phyloP scores from a whole-genome alignment of 306 rosid species.

The Arachis hypogaea region DNA sequence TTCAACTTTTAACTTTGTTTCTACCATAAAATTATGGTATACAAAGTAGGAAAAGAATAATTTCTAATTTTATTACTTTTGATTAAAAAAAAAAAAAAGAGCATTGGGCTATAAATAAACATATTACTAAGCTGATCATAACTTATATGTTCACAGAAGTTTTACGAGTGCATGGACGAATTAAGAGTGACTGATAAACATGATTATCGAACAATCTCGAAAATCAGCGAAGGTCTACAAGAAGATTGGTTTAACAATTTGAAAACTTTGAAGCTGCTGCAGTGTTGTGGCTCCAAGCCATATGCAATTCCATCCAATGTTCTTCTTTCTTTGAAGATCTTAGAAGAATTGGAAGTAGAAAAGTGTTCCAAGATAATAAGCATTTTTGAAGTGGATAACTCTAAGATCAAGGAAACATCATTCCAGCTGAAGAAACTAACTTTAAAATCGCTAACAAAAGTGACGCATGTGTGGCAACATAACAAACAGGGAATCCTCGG shows the following conservation, averaged over 20 bases:
- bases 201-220: not conserved
- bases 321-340: not conserved
- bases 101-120: no score
- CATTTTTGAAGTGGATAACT: slow-evolving; percentile 11
- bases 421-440: not conserved
- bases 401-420: not conserved
- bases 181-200: not conserved
- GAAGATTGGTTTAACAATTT: not conserved
- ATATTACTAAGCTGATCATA: not conserved
- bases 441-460: not conserved
- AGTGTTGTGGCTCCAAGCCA: not conserved
- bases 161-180: not conserved
- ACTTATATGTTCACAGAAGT: not conserved
- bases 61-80: no score
- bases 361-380: fast-evolving
- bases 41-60: no score
- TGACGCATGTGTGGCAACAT: not conserved
- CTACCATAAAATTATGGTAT: no score
- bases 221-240: not conserved
- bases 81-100: no score
- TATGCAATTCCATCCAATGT: not conserved
- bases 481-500: not conserved
- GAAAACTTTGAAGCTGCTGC: not conserved
- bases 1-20: no score
- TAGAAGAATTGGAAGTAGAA: not conserved